Base-by-base conservation (phyloP, 2,329 filamentous ascomycete species). In the Cladosporium velox region DNA sequence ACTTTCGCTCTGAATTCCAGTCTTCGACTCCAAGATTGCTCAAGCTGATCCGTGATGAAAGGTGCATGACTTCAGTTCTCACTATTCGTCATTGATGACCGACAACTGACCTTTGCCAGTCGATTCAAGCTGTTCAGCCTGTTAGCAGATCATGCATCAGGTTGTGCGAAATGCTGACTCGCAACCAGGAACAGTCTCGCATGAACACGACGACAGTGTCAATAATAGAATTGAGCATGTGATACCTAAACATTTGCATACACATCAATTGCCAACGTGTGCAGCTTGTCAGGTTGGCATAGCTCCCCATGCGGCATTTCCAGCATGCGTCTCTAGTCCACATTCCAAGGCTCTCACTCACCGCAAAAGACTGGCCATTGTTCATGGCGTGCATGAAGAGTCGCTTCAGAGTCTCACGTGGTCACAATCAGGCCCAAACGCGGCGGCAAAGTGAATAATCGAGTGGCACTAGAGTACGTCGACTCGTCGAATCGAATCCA, bases 401-500 rank as follows among this genome's bases (percentile, higher is more conserved):
- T 32, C 18, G 41, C 41, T 18, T 32, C 52, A 5, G 12, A 34
- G 52, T 34, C 28, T 55, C 52, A 55, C 52, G 52, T 55, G 52
- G 28, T 34, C 52, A 34, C 52, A 55, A 10, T 55, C n/a, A 32
- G 28, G 52, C 52, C 28, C 52, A 55, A 55, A 55, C 52, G 7
- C 52, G 52, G 52, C 52, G 52, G 52, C 52, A 55, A 55, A 34
- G 52, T 34, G 32, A 55, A 55, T 34, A 55, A 32, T 55, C 52
- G 52, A 55, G 52, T 55, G 15, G 18, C 52, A 55, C 52, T 55
- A 55, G 34, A 55, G 52, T 55, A 55, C 14, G 15, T 28, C 30
- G 18, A 15, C 14, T 30, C 51, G 51, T 55, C 28, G 52, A 34
- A 34, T 55, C 52, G 52, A 55, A 32, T 32, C 28, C 52, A 30